A percentile compares a stretch with the other conserved stretches of the same genome.
Evolutionary conservation across 73 alveolate species (phyloP).

Genomic region (Tetrahymena thermophila): DNA sequence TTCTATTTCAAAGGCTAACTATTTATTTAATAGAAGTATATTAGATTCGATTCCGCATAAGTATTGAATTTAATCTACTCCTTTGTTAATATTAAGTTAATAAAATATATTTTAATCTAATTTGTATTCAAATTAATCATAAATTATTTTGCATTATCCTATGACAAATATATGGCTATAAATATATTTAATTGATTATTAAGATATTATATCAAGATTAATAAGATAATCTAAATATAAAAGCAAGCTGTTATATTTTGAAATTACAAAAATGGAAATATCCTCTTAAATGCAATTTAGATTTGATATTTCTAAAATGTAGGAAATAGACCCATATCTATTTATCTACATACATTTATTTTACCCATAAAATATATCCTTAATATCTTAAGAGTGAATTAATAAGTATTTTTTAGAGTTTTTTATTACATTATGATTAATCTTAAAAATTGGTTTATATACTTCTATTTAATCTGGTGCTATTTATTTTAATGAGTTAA

Average conservation of each 20-base stretch:
- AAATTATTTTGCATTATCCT: background rate
- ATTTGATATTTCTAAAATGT: background rate
- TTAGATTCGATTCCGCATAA: background rate
- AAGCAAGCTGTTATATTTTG: too few species aligned
- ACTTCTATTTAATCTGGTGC: background rate
- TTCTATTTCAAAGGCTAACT: too few species aligned
- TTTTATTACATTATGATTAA: too few species aligned
- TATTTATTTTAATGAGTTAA: too few species aligned
- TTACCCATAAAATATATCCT: background rate
- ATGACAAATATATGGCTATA: background rate
- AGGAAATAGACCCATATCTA: background rate
- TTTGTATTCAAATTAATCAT: too few species aligned
- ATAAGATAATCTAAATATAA: too few species aligned
- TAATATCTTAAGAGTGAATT: background rate
- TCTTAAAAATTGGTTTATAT: background rate
- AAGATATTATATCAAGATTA: too few species aligned
- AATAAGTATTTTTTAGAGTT: background rate
- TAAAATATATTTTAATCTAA: too few species aligned
- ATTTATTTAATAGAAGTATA: background rate
- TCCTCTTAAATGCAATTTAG: too few species aligned
- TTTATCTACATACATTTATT: background rate
- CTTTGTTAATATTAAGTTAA: too few species aligned
- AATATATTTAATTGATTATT: too few species aligned
- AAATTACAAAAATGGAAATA: too few species aligned
- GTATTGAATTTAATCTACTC: background rate